Conservation (phyloP, 177 flowering plant species). For the Vitis hybrid region DNA sequence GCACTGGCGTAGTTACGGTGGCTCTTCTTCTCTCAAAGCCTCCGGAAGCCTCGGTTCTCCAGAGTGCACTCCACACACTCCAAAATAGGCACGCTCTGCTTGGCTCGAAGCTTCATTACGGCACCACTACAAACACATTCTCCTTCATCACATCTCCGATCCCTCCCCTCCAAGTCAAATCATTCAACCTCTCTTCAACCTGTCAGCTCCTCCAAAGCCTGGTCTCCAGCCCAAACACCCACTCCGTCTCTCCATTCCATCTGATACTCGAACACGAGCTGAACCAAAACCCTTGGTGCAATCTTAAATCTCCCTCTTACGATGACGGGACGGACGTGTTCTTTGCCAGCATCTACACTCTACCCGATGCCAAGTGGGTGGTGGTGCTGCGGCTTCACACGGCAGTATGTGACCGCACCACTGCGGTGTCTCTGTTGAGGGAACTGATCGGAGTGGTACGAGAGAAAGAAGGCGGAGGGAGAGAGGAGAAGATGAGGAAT, state of each 20-base stretch:
- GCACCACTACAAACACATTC: constrained; percentile 12
- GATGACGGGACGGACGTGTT: constrained; percentile 12
- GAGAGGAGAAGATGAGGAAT: constrained; percentile 1
- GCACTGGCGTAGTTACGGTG: constrained; percentile 37
- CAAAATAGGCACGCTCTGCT: constrained; percentile 35
- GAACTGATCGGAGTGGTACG: constrained; percentile 25
- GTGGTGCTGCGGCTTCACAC: constrained; percentile 29
- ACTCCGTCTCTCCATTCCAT: constrained; percentile 21
- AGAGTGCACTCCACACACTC: constrained; percentile 24
- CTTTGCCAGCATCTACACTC: constrained; percentile 16
- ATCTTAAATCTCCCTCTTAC: neutral
- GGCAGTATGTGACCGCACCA: constrained; percentile 36
- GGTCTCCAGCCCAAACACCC: neutral
- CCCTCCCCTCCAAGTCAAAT: constrained; percentile 17
- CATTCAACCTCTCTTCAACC: constrained; percentile 11
- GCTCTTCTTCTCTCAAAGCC: constrained; percentile 25
- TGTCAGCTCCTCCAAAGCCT: constrained; percentile 1
- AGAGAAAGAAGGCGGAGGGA: constrained; percentile 4
- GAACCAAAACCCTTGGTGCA: constrained; percentile 21
- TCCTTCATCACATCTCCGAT: constrained; percentile 23
- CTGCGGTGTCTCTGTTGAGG: constrained; percentile 34
- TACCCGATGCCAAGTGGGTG: constrained; percentile 17
- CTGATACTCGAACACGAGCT: constrained; percentile 33
- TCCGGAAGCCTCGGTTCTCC: constrained; percentile 16
- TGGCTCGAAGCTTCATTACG: constrained; percentile 24